Percentiles rank a stretch among this genome's conserved stretches.
Evolutionary conservation across 1,284 basidiomycete species (phyloP).

Genomic region (Leccinum angustisporum): DNA sequence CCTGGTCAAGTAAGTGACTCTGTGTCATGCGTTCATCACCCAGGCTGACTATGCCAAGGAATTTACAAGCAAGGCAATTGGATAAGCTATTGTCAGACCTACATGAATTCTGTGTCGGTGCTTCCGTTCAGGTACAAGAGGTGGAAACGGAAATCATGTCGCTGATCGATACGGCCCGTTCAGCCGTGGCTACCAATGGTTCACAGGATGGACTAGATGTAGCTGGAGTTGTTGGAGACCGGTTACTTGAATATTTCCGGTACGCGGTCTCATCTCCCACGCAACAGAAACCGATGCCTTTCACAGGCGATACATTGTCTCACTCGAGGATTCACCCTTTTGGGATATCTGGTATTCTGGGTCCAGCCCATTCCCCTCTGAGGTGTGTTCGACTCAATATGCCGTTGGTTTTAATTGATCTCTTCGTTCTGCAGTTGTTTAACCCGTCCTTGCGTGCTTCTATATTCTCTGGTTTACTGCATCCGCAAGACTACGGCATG

Average conservation of each 20-base stretch:
- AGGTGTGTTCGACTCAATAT: conserved; percentile 40
- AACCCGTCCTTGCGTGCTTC: conserved; percentile 66
- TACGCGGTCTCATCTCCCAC: conserved; percentile 29
- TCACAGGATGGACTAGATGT: conserved; percentile 10
- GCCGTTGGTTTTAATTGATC: conserved; percentile 13
- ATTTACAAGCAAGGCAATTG: conserved; percentile 43
- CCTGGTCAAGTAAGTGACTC: conserved; percentile 45
- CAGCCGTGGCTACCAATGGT: conserved; percentile 24
- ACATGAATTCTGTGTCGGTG: conserved; percentile 37
- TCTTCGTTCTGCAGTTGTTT: conserved; percentile 45
- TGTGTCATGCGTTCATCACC: background rate
- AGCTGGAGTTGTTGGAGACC: conserved; percentile 39
- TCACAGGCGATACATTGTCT: conserved; percentile 41
- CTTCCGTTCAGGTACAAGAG: conserved; percentile 25
- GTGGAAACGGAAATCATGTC: conserved; percentile 40
- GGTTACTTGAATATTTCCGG: conserved; percentile 54
- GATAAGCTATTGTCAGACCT: conserved; percentile 41
- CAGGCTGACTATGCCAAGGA: conserved; percentile 36
- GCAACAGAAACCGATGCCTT: conserved; percentile 1
- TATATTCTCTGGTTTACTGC: conserved; percentile 57
- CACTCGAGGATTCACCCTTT: conserved; percentile 50
- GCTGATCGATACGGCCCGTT: conserved; percentile 34
- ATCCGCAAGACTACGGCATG: conserved; percentile 51
- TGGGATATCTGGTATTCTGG: conserved; percentile 77
- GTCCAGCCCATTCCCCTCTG: conserved; percentile 57